Evolutionary conservation across 768 basidiomycete genomes (phyloP).

Genomic region (Porphyrellus cyaneotinctus): DNA sequence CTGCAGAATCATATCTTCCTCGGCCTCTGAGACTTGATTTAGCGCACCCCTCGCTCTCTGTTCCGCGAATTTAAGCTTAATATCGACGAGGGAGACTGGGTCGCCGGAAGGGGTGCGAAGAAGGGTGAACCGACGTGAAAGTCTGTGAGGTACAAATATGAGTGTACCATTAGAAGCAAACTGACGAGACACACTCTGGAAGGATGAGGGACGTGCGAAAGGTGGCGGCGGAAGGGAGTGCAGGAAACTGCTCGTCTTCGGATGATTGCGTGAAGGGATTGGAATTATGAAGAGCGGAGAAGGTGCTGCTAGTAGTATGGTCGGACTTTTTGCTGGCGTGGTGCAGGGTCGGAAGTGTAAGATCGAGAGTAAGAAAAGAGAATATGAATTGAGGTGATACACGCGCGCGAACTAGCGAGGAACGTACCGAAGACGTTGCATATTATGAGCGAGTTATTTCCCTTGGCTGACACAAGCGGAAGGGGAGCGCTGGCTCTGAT

Average conservation of each 20-base stretch:
- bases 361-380: constrained; percentile 18
- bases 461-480: constrained; percentile 43
- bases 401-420: constrained; percentile 26
- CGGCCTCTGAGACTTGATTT: constrained; percentile 72
- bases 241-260: constrained; percentile 43
- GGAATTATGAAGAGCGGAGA: constrained; percentile 35
- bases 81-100: constrained; percentile 59
- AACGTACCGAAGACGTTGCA: constrained; percentile 83
- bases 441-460: constrained; percentile 39
- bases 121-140: constrained; percentile 78
- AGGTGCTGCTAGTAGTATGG: constrained; percentile 48
- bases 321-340: constrained; percentile 73
- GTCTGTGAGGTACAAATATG: constrained; percentile 41
- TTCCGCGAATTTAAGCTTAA: constrained; percentile 65
- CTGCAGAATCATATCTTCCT: constrained; percentile 81
- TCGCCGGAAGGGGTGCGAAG: constrained; percentile 66
- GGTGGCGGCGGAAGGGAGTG: constrained; percentile 65
- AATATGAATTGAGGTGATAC: constrained; percentile 26
- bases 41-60: constrained; percentile 68
- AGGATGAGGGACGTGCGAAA: constrained; percentile 86
- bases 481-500: constrained; percentile 29
- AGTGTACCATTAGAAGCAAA: constrained; percentile 1
- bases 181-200: constrained; percentile 61
- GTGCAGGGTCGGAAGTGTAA: constrained; percentile 23
- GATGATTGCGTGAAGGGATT: constrained; percentile 28